Percentiles rank a stretch among this genome's conserved stretches.
phyloP scores from a whole-genome alignment of 257 asterid species.

The Solanum etuberosum region DNA sequence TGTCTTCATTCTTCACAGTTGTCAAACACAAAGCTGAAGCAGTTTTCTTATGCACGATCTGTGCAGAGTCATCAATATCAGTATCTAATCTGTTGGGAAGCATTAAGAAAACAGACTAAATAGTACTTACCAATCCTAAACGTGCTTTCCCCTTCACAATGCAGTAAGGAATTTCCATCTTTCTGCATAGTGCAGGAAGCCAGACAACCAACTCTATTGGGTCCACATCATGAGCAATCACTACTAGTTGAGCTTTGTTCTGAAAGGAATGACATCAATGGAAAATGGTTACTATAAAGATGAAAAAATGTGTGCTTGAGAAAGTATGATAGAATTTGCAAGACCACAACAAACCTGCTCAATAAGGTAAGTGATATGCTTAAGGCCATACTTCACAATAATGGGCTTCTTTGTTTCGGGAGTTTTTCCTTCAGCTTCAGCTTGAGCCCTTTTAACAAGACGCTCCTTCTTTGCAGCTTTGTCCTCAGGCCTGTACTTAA shows the following conservation, averaged over 20 bases:
- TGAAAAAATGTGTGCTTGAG: neutral
- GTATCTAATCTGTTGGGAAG: neutral
- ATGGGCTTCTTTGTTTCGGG: conserved; percentile 28
- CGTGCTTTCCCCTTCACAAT: conserved; percentile 32
- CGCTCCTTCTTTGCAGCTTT: conserved; percentile 29
- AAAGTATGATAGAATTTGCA: neutral
- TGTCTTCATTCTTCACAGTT: conserved; percentile 34
- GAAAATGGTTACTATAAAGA: neutral
- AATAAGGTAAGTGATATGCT: conserved; percentile 28
- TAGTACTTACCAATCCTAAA: conserved; percentile 13
- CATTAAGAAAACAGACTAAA: neutral
- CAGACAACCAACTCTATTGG: conserved; percentile 34
- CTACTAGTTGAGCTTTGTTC: conserved; percentile 37
- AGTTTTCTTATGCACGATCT: conserved; percentile 32
- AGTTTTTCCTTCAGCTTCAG: conserved; percentile 30
- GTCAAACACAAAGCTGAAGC: conserved; percentile 32
- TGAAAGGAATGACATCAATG: conserved; percentile 1
- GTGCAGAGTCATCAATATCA: neutral
- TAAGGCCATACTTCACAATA: conserved; percentile 30
- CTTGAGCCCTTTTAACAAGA: conserved; percentile 28
- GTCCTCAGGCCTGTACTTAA: conserved; percentile 33
- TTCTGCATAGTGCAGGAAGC: conserved; percentile 26
- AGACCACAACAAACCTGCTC: conserved; percentile 25
- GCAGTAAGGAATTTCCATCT: conserved; percentile 37
- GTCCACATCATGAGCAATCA: conserved; percentile 37